Conservation (phyloP, 2,329 filamentous ascomycete species). For the Tolypocladium ovalisporum region DNA sequence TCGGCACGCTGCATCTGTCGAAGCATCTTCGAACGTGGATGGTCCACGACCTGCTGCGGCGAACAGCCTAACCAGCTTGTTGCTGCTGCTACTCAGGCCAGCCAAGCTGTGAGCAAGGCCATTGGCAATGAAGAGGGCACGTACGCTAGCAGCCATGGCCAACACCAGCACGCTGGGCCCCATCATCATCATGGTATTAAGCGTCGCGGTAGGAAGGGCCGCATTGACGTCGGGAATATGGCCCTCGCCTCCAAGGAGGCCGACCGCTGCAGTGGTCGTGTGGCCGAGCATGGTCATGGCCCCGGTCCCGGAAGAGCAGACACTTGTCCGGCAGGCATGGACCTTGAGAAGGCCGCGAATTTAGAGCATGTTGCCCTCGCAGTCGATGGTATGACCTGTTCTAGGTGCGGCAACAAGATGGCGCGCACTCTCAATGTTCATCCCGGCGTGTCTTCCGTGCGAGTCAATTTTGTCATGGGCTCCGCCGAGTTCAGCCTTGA, state of each 20-base stretch:
- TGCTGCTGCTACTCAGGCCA: background rate
- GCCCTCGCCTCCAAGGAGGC: slow-evolving; percentile 1
- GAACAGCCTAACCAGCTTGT: slow-evolving; percentile 2
- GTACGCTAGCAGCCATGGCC: slow-evolving; percentile 2
- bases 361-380: slow-evolving; percentile 15
- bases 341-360: slow-evolving; percentile 14
- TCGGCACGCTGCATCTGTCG: slow-evolving; percentile 26
- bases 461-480: slow-evolving; percentile 27
- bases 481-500: slow-evolving; percentile 22
- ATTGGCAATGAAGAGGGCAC: background rate
- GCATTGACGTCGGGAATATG: slow-evolving; percentile 2
- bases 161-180: slow-evolving; percentile 1
- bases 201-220: slow-evolving; percentile 8
- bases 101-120: background rate
- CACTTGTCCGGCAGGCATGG: slow-evolving; percentile 1
- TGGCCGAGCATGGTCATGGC: slow-evolving; percentile 1
- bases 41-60: slow-evolving; percentile 16
- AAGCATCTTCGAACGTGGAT: slow-evolving; percentile 16
- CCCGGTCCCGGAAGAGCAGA: background rate
- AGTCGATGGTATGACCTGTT: slow-evolving; percentile 26
- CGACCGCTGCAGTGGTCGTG: slow-evolving; percentile 5
- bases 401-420: slow-evolving; percentile 24
- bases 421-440: slow-evolving; percentile 14
- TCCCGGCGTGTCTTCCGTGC: slow-evolving; percentile 18
- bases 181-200: slow-evolving; percentile 12